Percentiles rank a stretch among this genome's conserved stretches.
phyloP scores from a whole-genome alignment of 352 stramenopile species.

The Phytopythium aichiense region DNA sequence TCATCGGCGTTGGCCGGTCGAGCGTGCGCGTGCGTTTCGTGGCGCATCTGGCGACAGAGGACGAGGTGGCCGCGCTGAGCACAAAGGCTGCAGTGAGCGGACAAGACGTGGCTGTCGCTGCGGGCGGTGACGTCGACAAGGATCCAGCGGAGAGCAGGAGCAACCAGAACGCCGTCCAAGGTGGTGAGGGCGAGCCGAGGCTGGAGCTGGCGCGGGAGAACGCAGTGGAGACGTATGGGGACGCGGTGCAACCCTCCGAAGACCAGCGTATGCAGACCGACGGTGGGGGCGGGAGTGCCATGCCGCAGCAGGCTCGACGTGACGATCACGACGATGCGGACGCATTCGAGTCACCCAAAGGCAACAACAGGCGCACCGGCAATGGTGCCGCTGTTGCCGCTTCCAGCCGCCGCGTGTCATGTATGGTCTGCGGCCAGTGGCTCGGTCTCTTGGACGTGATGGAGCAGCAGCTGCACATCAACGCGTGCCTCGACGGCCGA shows the following conservation, averaged over 20 bases:
- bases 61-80: neutral
- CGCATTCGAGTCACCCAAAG: constrained; percentile 4
- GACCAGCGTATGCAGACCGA: neutral
- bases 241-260: neutral
- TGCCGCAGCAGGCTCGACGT: neutral
- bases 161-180: neutral
- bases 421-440: constrained; percentile 18
- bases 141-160: neutral
- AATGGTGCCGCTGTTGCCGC: neutral
- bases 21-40: constrained; percentile 28
- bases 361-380: neutral
- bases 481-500: constrained; percentile 32
- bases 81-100: neutral
- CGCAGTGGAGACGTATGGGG: neutral
- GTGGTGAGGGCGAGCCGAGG: neutral
- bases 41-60: constrained; percentile 7
- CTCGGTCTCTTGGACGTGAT: constrained; percentile 28
- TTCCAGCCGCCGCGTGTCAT: constrained; percentile 15
- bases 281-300: neutral
- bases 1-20: constrained; percentile 39
- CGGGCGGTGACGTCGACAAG: neutral
- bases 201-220: neutral
- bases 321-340: neutral
- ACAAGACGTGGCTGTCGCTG: neutral
- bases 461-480: constrained; percentile 32